phyloP scores from a whole-genome alignment of 768 basidiomycete species.

The Rubroboletus satanas region DNA sequence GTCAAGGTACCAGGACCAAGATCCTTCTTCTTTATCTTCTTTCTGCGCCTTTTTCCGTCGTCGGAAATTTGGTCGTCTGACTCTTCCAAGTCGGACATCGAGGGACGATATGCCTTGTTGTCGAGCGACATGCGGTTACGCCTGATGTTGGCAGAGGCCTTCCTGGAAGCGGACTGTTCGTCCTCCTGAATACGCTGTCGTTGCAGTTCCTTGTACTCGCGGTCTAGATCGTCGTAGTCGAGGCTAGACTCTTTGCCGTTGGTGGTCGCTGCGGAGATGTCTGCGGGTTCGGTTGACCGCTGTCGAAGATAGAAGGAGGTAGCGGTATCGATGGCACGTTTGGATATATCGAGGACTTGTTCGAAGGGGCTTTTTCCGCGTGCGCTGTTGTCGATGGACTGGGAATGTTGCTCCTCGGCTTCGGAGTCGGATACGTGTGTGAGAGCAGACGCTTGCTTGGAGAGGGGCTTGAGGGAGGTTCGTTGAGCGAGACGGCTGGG shows the following conservation, averaged over 20 bases:
- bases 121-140: conserved; percentile 68
- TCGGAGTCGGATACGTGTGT: conserved; percentile 68
- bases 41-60: conserved; percentile 49
- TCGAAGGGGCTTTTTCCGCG: conserved; percentile 72
- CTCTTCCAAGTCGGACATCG: conserved; percentile 59
- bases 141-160: conserved; percentile 36
- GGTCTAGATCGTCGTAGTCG: conserved; percentile 76
- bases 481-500: conserved; percentile 43
- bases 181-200: conserved; percentile 22
- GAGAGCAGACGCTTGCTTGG: conserved; percentile 49
- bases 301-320: conserved; percentile 62
- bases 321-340: conserved; percentile 49
- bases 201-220: conserved; percentile 46
- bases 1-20: conserved; percentile 54
- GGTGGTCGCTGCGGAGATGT: conserved; percentile 36
- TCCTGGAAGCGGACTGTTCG: conserved; percentile 31
- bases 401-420: conserved; percentile 43
- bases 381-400: conserved; percentile 31
- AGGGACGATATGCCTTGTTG: conserved; percentile 78
- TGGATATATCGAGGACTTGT: conserved; percentile 52
- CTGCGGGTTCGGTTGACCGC: conserved; percentile 54
- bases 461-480: conserved; percentile 43
- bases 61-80: conserved; percentile 60
- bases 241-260: conserved; percentile 51
- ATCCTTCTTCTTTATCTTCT: conserved; percentile 48